Conservation (phyloP, 495 filamentous ascomycete species). For the Penicillium samsonianum region DNA sequence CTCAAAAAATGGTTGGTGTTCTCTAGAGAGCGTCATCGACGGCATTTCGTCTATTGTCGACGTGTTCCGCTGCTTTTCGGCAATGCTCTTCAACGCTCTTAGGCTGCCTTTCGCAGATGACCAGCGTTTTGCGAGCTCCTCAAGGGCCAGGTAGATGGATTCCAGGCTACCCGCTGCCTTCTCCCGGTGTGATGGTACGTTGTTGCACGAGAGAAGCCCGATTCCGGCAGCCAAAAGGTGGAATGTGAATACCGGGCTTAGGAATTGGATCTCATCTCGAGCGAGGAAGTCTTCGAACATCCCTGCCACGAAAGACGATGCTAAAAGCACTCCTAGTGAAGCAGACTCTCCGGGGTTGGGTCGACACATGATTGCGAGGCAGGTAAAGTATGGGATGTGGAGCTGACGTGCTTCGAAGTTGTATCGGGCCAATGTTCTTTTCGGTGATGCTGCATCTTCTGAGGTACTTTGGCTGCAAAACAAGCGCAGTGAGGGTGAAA, state of each 20-base stretch:
- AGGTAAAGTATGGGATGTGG: slow-evolving; percentile 29
- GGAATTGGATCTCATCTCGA: slow-evolving; percentile 28
- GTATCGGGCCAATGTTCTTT: slow-evolving; percentile 13
- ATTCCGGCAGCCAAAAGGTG: slow-evolving; percentile 28
- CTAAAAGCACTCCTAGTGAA: slow-evolving; percentile 22
- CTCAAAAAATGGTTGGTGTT: slow-evolving; percentile 17
- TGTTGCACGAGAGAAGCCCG: slow-evolving; percentile 25
- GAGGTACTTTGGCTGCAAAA: slow-evolving; percentile 2
- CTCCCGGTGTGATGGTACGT: slow-evolving; percentile 16
- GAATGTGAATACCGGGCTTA: slow-evolving; percentile 31
- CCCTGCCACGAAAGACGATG: slow-evolving; percentile 25
- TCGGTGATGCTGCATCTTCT: neutral
- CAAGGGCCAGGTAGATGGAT: slow-evolving; percentile 26
- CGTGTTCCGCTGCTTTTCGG: slow-evolving; percentile 15
- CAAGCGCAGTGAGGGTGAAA: slow-evolving; percentile 22
- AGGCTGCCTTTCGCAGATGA: slow-evolving; percentile 28
- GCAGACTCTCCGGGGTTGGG: slow-evolving; percentile 19
- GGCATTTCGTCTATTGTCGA: neutral
- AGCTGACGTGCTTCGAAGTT: slow-evolving; percentile 29
- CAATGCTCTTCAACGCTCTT: slow-evolving; percentile 26
- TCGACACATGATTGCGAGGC: slow-evolving; percentile 28
- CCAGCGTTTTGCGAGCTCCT: slow-evolving; percentile 28
- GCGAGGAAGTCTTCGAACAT: slow-evolving; percentile 33
- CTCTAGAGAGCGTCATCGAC: slow-evolving; percentile 10
- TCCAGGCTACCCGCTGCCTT: slow-evolving; percentile 17